Base-by-base conservation (phyloP, 805 yeast species). In the Candida quercuum region DNA sequence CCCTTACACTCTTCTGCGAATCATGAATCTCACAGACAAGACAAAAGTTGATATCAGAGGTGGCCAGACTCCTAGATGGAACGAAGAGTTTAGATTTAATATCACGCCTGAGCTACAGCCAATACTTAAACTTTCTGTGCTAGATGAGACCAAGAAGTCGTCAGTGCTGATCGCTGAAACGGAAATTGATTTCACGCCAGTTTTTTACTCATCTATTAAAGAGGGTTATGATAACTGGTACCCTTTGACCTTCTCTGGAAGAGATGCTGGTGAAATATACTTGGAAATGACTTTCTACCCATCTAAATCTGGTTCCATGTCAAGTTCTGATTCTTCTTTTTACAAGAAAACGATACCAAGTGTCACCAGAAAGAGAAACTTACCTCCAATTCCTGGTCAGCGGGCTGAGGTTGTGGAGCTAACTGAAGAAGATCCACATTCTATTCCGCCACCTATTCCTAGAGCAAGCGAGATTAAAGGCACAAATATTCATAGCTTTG, bases 31-130 rank as follows among this genome's bases (percentile, higher is more conserved):
- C 49, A 91, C 94, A 9, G 79, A 84, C 46, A 78, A 82, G 52
- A 86, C 97, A 1, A 79, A 78, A 25, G 72, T 86, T 0, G 78
- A 85, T 41, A 72, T 76, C 36, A 66, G 98, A 47, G 99, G 96
- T 1, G 99, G 99, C 2, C 99, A 93, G 56, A 83, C 86, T 5
- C 99, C 99, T 1, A 74, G 69, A 16, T 93, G 97, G 86, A 80
- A 86, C 42, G 78, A 78, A 42, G 87, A 85, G 45, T 67, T 83
- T 40, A 65, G 86, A 47, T 86, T 84, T 52, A 72, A 72, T 27
- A 65, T 86, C 19, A 69, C 78, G 1, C 71, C 84, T 7, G 83
- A 80, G 26, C 68, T 81, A 20, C 76, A 72, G 35, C 82, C 87
- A 2, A 42, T 69, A 0, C 58, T 93, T 63, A 76, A 77, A 43